These are phyloP conservation scores for Trichosporon faecale DNA, from an alignment of 1,284 basidiomycete species.

Conservation along the genomic window DNA sequence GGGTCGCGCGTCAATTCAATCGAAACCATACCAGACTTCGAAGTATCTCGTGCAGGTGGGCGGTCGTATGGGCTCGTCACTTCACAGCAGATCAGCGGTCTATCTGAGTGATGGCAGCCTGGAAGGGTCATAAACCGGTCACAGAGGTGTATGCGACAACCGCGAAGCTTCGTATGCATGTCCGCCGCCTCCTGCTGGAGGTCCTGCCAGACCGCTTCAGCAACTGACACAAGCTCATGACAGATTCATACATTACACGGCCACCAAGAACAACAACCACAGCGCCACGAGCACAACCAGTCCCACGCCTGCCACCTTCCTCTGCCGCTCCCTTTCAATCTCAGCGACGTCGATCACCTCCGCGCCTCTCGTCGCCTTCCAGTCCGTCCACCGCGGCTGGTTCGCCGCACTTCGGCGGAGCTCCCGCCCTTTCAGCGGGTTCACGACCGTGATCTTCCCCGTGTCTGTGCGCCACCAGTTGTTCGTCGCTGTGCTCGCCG, in stretches of 20 bases:
- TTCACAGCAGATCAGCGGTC: too few species aligned
- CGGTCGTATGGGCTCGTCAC: too few species aligned
- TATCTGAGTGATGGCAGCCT: too few species aligned
- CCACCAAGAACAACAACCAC: background rate
- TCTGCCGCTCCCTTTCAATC: background rate
- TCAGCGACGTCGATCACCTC: background rate
- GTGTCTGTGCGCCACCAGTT: conserved; percentile 17
- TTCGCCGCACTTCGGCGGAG: background rate
- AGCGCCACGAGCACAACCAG: background rate
- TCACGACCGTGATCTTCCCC: conserved; percentile 20
- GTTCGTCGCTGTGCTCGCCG: background rate
- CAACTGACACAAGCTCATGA: too few species aligned
- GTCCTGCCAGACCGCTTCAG: too few species aligned
- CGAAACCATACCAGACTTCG: too few species aligned
- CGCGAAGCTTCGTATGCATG: too few species aligned
- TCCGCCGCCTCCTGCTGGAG: too few species aligned
- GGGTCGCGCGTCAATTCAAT: too few species aligned
- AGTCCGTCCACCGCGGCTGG: background rate
- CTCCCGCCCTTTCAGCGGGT: conserved; percentile 16
- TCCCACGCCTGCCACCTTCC: background rate
- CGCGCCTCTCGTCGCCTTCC: background rate
- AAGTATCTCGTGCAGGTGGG: too few species aligned
- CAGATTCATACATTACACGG: background rate
- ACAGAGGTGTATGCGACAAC: too few species aligned
- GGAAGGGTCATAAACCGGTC: too few species aligned